phyloP scores from a whole-genome alignment of 495 filamentous ascomycete species.

The Arthonia radiata region DNA sequence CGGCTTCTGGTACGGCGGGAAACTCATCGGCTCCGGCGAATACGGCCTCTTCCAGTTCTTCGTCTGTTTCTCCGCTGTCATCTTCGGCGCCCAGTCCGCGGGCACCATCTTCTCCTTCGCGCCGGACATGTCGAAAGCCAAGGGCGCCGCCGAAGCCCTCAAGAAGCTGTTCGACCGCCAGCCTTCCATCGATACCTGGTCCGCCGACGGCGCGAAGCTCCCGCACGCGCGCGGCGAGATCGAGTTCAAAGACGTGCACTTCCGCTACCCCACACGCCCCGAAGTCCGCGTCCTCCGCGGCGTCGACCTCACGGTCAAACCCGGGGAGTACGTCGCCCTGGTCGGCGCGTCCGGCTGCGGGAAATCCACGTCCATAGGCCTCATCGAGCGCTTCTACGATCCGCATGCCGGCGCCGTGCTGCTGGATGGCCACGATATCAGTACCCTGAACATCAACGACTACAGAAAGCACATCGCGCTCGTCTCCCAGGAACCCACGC shows the following conservation, averaged over 20 bases:
- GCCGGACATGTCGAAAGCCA: conserved; percentile 71
- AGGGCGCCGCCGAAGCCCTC: conserved; percentile 49
- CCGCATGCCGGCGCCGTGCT: conserved; percentile 45
- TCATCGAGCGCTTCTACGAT: conserved; percentile 73
- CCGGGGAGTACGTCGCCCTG: conserved; percentile 56
- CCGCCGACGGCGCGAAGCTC: conserved; percentile 36
- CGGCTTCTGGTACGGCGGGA: conserved; percentile 88
- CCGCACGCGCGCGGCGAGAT: conserved; percentile 21
- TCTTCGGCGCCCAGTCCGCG: conserved; percentile 65
- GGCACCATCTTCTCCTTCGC: conserved; percentile 75
- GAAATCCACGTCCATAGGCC: conserved; percentile 57
- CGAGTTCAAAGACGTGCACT: conserved; percentile 45
- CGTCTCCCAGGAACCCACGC: conserved; percentile 65
- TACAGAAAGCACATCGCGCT: conserved; percentile 56
- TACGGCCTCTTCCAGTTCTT: conserved; percentile 65
- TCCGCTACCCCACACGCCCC: conserved; percentile 57
- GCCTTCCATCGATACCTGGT: conserved; percentile 68
- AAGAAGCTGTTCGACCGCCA: conserved; percentile 56
- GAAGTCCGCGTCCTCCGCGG: conserved; percentile 59
- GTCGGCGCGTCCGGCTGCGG: conserved; percentile 67
- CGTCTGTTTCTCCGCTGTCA: conserved; percentile 52
- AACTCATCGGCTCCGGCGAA: conserved; percentile 42
- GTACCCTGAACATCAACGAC: conserved; percentile 45
- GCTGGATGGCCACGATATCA: conserved; percentile 53
- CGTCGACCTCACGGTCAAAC: conserved; percentile 35